Evolutionary conservation across 129 eudicot genomes (phyloP), one percentile per base, ranked within the genome.

Genomic region (Artemisia annua): DNA sequence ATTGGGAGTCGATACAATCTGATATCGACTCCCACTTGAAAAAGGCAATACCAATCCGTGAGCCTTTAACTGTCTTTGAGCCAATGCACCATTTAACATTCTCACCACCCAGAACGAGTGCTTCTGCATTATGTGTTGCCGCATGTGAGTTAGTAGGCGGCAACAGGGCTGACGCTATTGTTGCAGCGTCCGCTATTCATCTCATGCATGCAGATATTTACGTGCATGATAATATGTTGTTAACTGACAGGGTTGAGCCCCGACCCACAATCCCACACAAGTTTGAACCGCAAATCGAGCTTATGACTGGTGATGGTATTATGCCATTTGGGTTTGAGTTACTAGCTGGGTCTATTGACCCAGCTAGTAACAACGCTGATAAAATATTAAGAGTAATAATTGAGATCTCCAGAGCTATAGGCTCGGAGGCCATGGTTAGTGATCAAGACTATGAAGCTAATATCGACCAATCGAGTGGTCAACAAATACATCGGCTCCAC

Each of bases 121-220:
- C 92, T 0, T 73, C 96, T 0, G 72, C 85, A 1, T 63, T 89
- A 19, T 86, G 94, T 44, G 73, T 85, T n/a, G 94, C 96, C 20
- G 87, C 94, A 0, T 90, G 96, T 30, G 96, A 90, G 73, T 77
- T 85, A 2, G 87, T 87, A 0, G 94, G 96, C 43, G 91, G 94
- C 35, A 17, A 50, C 12, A 77, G 79, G 0, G 83, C 63, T 55
- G 87, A 81, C 1, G 93, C 96, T 14, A 26, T 87, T 53, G 82
- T 82, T 2, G 87, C 89, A 0, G 96, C 94, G 0, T 74, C 96
- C 1, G 88, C 96, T 0, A 46, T 90, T 11, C 96, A 87, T 50
- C 91, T 90, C 72, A 78, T 90, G 84, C 88, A 85, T 51, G 90
- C 87, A 0, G 79, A 89, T 1, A 78, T 81, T 1, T 69, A 84